Percentiles rank a stretch among this genome's conserved stretches.
phyloP scores from a whole-genome alignment of 2,329 filamentous ascomycete species.

The Aspergillaceae sp. region DNA sequence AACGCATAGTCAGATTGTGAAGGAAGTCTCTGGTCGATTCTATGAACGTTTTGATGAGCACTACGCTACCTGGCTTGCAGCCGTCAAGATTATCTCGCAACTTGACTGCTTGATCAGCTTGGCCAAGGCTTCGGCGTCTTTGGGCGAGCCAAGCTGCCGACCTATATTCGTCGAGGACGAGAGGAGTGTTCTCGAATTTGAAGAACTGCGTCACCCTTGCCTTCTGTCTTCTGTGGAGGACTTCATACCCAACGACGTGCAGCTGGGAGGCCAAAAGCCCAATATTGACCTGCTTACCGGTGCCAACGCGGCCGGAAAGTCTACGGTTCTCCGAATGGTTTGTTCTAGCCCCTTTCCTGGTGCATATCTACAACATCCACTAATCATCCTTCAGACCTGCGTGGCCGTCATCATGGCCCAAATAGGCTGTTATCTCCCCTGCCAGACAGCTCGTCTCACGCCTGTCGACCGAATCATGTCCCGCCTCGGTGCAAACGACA shows the following conservation, averaged over 20 bases:
- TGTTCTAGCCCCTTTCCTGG: slow-evolving; percentile 20
- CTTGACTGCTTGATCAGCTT: slow-evolving; percentile 92
- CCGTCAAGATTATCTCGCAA: slow-evolving; percentile 83
- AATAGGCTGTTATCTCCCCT: slow-evolving; percentile 86
- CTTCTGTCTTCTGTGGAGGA: slow-evolving; percentile 82
- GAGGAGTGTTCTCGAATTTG: slow-evolving; percentile 80
- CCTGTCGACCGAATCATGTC: slow-evolving; percentile 98
- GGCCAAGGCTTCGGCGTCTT: slow-evolving; percentile 72
- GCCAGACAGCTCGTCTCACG: slow-evolving; percentile 70
- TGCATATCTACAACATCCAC: slow-evolving; percentile 14
- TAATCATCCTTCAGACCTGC: slow-evolving; percentile 56
- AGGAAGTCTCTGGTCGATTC: slow-evolving; percentile 75
- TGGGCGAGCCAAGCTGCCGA: slow-evolving; percentile 81
- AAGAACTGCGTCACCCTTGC: slow-evolving; percentile 88
- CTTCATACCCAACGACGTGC: slow-evolving; percentile 93
- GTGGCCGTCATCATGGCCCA: slow-evolving; percentile 96
- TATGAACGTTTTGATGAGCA: slow-evolving; percentile 81
- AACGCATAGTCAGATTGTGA: slow-evolving; percentile 81
- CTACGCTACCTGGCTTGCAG: slow-evolving; percentile 75
- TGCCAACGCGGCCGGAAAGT: slow-evolving; percentile 95
- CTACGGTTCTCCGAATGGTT: slow-evolving; percentile 89
- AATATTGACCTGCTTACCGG: slow-evolving; percentile 91
- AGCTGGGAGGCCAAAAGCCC: slow-evolving; percentile 67
- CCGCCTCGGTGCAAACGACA: slow-evolving; percentile 92
- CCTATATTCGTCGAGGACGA: slow-evolving; percentile 80